Percentiles rank a stretch among this genome's conserved stretches.
These are phyloP conservation scores for Lyophyllum semitale DNA, from an alignment of 768 basidiomycete genomes.

Conservation along the genomic window DNA sequence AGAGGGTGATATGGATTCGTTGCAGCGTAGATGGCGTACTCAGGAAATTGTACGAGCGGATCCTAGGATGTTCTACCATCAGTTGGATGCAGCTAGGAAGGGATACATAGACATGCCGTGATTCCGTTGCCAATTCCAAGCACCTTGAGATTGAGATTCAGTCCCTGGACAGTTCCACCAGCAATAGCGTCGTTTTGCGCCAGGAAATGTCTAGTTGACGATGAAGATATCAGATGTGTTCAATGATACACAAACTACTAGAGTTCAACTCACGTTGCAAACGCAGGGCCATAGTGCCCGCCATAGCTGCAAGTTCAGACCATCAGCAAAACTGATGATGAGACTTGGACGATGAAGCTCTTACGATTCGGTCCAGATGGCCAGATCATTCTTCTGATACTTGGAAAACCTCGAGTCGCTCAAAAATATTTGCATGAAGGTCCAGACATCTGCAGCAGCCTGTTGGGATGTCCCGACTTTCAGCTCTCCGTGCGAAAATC, in stretches of 20 bases:
- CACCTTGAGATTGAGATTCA: conserved; percentile 57
- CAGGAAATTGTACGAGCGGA: conserved; percentile 55
- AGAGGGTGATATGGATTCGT: conserved; percentile 60
- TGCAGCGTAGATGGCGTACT: conserved; percentile 55
- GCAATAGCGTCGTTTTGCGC: conserved; percentile 59
- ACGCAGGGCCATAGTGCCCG: conserved; percentile 70
- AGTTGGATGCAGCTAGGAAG: not conserved
- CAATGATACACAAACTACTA: not conserved
- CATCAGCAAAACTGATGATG: not conserved
- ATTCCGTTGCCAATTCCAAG: conserved; percentile 65
- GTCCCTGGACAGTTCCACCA: conserved; percentile 42
- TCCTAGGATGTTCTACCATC: conserved; percentile 25
- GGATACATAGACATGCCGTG: conserved; percentile 40
- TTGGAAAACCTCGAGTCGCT: conserved; percentile 54
- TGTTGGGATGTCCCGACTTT: conserved; percentile 51
- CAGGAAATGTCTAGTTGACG: conserved; percentile 46
- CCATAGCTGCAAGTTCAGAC: conserved; percentile 48
- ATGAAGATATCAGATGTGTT: not conserved
- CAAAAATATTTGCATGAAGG: conserved; percentile 67
- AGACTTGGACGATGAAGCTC: conserved; percentile 5
- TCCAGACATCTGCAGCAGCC: conserved; percentile 62
- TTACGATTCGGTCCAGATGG: conserved; percentile 66
- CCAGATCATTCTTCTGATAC: conserved; percentile 46
- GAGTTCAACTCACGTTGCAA: conserved; percentile 46
- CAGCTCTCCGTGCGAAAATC: conserved; percentile 59